Evolutionary conservation across 1,284 basidiomycete genomes (phyloP).

Genomic region (Butyriboletus regius): DNA sequence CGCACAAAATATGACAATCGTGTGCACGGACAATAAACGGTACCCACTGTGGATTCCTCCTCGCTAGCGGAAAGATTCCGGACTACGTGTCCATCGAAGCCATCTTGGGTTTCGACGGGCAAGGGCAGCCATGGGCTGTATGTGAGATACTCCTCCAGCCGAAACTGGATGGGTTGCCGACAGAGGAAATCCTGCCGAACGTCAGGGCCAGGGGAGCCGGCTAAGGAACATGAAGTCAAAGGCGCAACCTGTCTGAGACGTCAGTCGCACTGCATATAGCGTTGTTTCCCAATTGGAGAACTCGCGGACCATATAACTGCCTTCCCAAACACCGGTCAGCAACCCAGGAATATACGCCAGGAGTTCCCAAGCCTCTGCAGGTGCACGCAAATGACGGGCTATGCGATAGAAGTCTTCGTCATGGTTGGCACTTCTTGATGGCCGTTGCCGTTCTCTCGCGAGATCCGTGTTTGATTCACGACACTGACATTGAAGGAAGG

Average conservation of each 20-base stretch:
- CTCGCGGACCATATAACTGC: slow-evolving; percentile 44
- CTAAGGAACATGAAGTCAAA: slow-evolving; percentile 15
- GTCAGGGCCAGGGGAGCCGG: slow-evolving; percentile 6
- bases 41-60: slow-evolving; percentile 24
- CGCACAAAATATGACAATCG: slow-evolving; percentile 22
- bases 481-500: slow-evolving; percentile 22
- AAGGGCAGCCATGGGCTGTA: slow-evolving; percentile 31
- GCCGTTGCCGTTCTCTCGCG: slow-evolving; percentile 31
- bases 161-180: slow-evolving; percentile 33
- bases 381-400: slow-evolving; percentile 20
- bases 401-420: slow-evolving; percentile 40
- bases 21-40: slow-evolving; percentile 4
- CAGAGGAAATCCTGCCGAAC: slow-evolving; percentile 28
- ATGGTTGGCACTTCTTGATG: slow-evolving; percentile 33
- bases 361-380: slow-evolving; percentile 25
- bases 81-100: slow-evolving; percentile 26
- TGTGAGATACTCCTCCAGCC: slow-evolving; percentile 27
- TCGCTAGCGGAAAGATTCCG: slow-evolving; percentile 21
- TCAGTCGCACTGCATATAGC: slow-evolving; percentile 15
- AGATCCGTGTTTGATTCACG: slow-evolving; percentile 32
- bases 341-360: slow-evolving; percentile 36
- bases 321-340: slow-evolving; percentile 53
- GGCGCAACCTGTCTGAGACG: slow-evolving; percentile 25
- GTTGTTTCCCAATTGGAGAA: slow-evolving; percentile 14
- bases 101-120: slow-evolving; percentile 20